Conservation (phyloP, 2,329 filamentous ascomycete species). For the Ascochyta viciae-villosae region DNA sequence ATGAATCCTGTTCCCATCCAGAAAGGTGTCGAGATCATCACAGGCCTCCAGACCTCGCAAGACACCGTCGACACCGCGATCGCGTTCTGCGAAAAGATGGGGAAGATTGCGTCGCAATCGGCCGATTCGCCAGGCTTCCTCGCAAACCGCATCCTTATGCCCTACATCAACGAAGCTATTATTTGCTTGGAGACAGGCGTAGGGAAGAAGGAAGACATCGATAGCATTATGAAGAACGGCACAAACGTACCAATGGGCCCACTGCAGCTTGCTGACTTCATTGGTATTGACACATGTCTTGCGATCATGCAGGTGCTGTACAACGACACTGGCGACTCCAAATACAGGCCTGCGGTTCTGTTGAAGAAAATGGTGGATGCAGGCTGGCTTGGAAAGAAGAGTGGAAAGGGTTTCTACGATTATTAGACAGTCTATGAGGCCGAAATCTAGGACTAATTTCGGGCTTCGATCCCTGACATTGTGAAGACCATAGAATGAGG, state of each 20-base stretch:
- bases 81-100: constrained; percentile 88
- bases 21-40: constrained; percentile 97
- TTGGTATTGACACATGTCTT: constrained; percentile 93
- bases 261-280: constrained; percentile 92
- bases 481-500: too few species aligned
- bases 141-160: constrained; percentile 97
- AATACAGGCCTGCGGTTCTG: constrained; percentile 89
- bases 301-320: constrained; percentile 97
- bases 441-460: not conserved
- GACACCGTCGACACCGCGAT: constrained; percentile 83
- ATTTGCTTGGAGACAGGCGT: constrained; percentile 95
- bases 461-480: too few species aligned
- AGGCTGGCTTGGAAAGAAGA: constrained; percentile 97
- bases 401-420: constrained; percentile 93
- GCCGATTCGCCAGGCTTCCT: constrained; percentile 93
- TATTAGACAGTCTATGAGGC: constrained; percentile 60
- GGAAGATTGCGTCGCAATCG: constrained; percentile 86
- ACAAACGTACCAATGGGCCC: constrained; percentile 99
- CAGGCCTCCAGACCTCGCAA: constrained; percentile 86
- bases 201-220: constrained; percentile 88
- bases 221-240: constrained; percentile 98
- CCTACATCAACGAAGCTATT: constrained; percentile 98
- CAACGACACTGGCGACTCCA: constrained; percentile 89
- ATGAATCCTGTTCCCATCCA: constrained; percentile 99
- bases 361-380: constrained; percentile 96